phyloP scores from a whole-genome alignment of 768 basidiomycete genomes.

The Suillus americanus region DNA sequence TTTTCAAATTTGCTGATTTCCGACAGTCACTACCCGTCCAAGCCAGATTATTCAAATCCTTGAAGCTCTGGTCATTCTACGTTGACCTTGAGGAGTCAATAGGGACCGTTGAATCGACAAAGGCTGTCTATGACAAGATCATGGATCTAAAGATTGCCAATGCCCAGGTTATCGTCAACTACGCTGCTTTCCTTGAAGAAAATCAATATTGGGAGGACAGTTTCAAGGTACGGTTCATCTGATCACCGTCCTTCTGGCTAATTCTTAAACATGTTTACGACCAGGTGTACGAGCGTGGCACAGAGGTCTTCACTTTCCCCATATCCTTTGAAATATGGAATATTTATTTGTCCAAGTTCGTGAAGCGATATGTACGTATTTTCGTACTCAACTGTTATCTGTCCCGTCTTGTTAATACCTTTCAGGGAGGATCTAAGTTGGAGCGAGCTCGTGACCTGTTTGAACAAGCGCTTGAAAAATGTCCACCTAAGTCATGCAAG shows the following conservation, averaged over 20 bases:
- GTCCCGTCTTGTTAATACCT: conserved; percentile 6
- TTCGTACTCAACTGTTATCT: conserved; percentile 4
- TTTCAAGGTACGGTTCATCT: conserved; percentile 69
- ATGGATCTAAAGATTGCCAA: conserved; percentile 96
- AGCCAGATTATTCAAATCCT: conserved; percentile 90
- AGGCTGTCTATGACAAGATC: conserved; percentile 94
- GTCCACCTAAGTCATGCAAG: conserved; percentile 93
- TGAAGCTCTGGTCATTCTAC: conserved; percentile 99
- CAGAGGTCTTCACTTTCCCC: conserved; percentile 96
- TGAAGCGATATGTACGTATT: conserved; percentile 85
- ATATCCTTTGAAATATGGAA: conserved; percentile 99
- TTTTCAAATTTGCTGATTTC: conserved; percentile 12
- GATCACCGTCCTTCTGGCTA: background rate
- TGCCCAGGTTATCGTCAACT: conserved; percentile 96
- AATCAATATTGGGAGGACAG: conserved; percentile 98
- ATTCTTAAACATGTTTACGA: conserved; percentile 11
- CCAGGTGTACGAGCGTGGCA: conserved; percentile 93
- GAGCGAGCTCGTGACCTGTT: conserved; percentile 97
- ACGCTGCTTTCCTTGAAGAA: conserved; percentile 94
- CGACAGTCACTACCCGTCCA: conserved; percentile 79
- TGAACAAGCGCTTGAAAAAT: conserved; percentile 96
- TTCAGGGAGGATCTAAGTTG: conserved; percentile 86
- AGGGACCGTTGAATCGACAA: conserved; percentile 88
- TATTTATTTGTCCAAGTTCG: conserved; percentile 95
- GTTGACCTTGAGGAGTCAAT: conserved; percentile 97